Conservation (phyloP, 345 rosid species). For the Dovyalis caffra region DNA sequence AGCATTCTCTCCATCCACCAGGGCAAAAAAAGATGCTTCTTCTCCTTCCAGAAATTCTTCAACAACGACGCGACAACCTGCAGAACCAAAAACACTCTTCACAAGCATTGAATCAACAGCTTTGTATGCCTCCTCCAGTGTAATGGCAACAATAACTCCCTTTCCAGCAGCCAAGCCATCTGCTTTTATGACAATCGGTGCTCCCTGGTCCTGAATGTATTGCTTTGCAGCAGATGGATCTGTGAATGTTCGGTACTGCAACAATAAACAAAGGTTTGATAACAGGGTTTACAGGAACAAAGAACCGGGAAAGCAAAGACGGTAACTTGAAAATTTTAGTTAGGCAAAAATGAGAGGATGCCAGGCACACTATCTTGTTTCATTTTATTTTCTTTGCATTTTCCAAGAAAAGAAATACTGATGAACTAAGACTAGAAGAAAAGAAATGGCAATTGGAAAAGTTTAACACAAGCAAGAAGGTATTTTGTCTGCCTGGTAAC, state of each 20-base stretch:
- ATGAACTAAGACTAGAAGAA: neutral
- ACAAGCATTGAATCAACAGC: slow-evolving; percentile 92
- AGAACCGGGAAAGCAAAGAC: neutral
- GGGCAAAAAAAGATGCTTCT: slow-evolving; percentile 90
- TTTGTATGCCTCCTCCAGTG: slow-evolving; percentile 74
- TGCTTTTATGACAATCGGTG: slow-evolving; percentile 82
- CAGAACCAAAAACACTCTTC: slow-evolving; percentile 75
- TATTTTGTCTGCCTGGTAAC: neutral
- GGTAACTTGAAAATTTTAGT: neutral
- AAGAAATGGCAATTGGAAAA: neutral
- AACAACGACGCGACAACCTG: slow-evolving; percentile 68
- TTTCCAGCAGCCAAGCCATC: slow-evolving; percentile 98
- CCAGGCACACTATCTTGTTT: neutral
- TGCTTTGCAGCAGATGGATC: slow-evolving; percentile 69
- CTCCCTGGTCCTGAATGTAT: slow-evolving; percentile 74
- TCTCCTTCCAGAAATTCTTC: slow-evolving; percentile 93
- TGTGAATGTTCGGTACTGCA: slow-evolving; percentile 67
- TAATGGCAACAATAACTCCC: slow-evolving; percentile 83
- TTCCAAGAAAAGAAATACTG: neutral
- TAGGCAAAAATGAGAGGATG: neutral
- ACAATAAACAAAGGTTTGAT: neutral
- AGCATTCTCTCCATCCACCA: slow-evolving; percentile 93
- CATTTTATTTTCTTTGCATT: neutral
- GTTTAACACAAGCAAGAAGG: neutral
- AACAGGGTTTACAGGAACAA: neutral